Evolutionary conservation across 345 rosid species (phyloP), one percentile per base, ranked within the genome.

Genomic region (Hibiscus syriacus): DNA sequence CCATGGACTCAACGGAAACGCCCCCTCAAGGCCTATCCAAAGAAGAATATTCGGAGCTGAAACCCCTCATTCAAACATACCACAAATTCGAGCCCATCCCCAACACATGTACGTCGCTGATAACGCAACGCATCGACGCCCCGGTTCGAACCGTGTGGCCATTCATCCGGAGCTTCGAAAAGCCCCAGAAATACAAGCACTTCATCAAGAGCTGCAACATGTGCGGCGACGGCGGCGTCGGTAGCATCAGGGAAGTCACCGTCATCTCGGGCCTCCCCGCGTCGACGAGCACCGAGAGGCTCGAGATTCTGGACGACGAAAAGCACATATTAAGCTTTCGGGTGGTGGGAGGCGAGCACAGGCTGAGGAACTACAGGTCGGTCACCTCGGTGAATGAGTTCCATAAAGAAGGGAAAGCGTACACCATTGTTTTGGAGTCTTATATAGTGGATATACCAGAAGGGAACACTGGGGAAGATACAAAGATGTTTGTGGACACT

Each of bases 401-500:
- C 17, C 20, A 17, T 5, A 19, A n/a, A 14, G 22, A 48, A 48
- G 22, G 53, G 6, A 48, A 48, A 19, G 53, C 6, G 0, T n/a
- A n/a, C n/a, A n/a, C n/a, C n/a, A n/a, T n/a, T n/a, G n/a, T n/a
- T n/a, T n/a, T n/a, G n/a, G n/a, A n/a, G n/a, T n/a, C n/a, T n/a
- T n/a, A n/a, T n/a, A n/a, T n/a, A n/a, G n/a, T n/a, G n/a, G n/a
- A n/a, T n/a, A n/a, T n/a, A n/a, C n/a, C n/a, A n/a, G n/a, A n/a
- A n/a, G n/a, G n/a, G n/a, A n/a, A n/a, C n/a, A 87, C 90, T 0
- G 86, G 61, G 20, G 90, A 76, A 48, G 96, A 92, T 70, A 85
- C 96, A 0, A 89, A 87, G 82, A 89, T 92, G 98, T 92, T 92
- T 26, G 92, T 73, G 26, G 96, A 89, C 58, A 92, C 98, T 46